Conservation (phyloP, 1,284 basidiomycete genomes). For the Sphagnurus paluster region DNA sequence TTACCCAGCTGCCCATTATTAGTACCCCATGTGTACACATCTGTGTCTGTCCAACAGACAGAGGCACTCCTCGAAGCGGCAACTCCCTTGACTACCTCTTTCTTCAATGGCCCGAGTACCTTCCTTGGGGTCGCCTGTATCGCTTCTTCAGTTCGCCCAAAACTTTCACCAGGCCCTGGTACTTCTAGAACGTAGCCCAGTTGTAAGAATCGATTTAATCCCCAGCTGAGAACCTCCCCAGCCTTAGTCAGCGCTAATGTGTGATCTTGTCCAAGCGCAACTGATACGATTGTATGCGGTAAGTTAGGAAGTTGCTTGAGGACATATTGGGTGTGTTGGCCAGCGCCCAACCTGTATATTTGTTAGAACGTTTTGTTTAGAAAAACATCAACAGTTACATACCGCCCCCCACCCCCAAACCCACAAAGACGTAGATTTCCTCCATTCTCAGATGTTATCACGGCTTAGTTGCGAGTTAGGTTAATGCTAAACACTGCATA, state of each 20-base stretch:
- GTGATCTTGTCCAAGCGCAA: conserved; percentile 94
- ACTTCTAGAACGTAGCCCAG: conserved; percentile 87
- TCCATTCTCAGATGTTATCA: conserved; percentile 72
- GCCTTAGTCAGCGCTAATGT: conserved; percentile 81
- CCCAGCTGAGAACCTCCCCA: conserved; percentile 91
- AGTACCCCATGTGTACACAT: conserved; percentile 96
- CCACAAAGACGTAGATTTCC: conserved; percentile 86
- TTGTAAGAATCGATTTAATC: conserved; percentile 84
- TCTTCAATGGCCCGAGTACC: conserved; percentile 78
- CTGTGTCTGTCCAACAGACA: conserved; percentile 85
- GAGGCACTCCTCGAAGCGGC: conserved; percentile 89
- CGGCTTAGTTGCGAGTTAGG: conserved; percentile 36
- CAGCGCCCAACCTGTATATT: conserved; percentile 63
- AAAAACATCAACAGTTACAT: conserved; percentile 18
- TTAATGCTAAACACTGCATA: conserved; percentile 16
- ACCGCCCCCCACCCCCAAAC: conserved; percentile 84
- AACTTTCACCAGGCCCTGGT: conserved; percentile 25
- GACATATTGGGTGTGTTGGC: conserved; percentile 79
- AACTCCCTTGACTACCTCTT: conserved; percentile 79
- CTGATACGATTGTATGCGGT: conserved; percentile 49
- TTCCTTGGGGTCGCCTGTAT: conserved; percentile 80
- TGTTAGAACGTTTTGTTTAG: background rate
- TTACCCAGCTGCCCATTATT: conserved; percentile 91
- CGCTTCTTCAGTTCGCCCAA: conserved; percentile 46
- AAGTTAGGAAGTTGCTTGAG: conserved; percentile 65